phyloP scores from a whole-genome alignment of 176 grass and related monocot species.

The Poa pratensis region DNA sequence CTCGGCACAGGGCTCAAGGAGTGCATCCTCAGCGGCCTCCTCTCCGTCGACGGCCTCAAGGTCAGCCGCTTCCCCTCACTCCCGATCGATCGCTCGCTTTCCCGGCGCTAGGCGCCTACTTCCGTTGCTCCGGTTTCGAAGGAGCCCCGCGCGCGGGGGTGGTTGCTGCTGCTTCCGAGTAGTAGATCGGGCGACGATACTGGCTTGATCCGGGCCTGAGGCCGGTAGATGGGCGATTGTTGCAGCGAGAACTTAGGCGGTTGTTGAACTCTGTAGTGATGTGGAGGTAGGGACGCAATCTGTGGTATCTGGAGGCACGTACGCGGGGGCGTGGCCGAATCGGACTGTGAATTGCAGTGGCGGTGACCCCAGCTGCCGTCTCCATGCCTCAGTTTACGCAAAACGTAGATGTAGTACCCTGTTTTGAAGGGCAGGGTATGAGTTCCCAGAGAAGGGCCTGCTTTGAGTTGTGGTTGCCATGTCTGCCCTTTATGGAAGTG shows the following conservation, averaged over 20 bases:
- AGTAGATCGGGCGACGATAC: slow-evolving; percentile 33
- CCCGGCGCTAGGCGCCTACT: background rate
- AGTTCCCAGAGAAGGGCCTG: background rate
- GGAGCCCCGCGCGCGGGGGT: background rate
- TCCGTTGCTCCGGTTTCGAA: background rate
- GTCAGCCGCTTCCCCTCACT: background rate
- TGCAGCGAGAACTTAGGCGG: background rate
- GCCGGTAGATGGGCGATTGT: background rate
- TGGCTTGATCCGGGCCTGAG: slow-evolving; percentile 16
- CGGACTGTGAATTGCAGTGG: background rate
- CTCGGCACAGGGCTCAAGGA: slow-evolving; percentile 97
- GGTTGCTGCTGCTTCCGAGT: background rate
- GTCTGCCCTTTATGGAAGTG: background rate
- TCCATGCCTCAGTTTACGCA: background rate
- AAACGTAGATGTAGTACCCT: background rate
- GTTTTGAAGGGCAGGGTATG: background rate
- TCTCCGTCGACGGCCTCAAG: slow-evolving; percentile 74
- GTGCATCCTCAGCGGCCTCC: slow-evolving; percentile 99
- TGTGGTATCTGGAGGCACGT: background rate
- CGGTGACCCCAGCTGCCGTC: background rate
- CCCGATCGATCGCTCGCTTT: background rate
- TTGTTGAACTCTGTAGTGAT: background rate
- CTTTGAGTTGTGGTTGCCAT: background rate
- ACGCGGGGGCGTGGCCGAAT: background rate
- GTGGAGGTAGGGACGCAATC: too few relatives aligned